Evolutionary conservation across 257 asterid species (phyloP), one percentile per base, ranked within the genome.

Genomic region (Forsythia suspensa): DNA sequence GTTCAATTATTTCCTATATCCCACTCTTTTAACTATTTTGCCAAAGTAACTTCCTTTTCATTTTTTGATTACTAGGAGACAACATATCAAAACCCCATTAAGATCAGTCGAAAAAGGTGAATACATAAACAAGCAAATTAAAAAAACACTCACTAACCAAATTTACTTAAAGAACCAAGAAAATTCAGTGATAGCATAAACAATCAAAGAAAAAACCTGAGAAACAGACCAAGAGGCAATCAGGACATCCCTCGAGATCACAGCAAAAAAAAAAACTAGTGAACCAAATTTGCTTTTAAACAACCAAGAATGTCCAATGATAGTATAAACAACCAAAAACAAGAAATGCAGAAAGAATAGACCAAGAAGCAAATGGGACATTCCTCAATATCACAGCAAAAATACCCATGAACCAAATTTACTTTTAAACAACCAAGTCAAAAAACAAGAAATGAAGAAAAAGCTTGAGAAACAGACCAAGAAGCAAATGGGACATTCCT

Each of bases 281-380:
- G 20, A 48, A 15, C 20, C 59, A 15, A 48, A 46, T 46, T 48
- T 48, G 4, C 7, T 12, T 48, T 13, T 48, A 12, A 11, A 46
- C 52, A 3, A 46, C 59, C 59, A 48, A 48, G 59, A 13, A 48
- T 15, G 46, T 38, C 74, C 18, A 1, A 70, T 16, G 36, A 13
- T 5, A 15, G 59, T 48, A 48, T 13, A 48, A 18, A 38, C 36
- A 70, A 70, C 13, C 11, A 8, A 37, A 20, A 16, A 36, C 13
- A 40, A 29, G 4, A 40, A 67, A 67, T 67, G 8, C 71, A 11
- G 18, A 8, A 4, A 65, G 76, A 70, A 46, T 92, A 75, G 52
- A 96, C 99, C 98, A 94, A 90, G 97, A 96, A 96, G 90, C 99
- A 96, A 83, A 96, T 91, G 82, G 97, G 97, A 79, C 97, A 92